Base-by-base conservation (phyloP, 192 early-diverging fungal genomes). In the Lobosporangium transversale region DNA sequence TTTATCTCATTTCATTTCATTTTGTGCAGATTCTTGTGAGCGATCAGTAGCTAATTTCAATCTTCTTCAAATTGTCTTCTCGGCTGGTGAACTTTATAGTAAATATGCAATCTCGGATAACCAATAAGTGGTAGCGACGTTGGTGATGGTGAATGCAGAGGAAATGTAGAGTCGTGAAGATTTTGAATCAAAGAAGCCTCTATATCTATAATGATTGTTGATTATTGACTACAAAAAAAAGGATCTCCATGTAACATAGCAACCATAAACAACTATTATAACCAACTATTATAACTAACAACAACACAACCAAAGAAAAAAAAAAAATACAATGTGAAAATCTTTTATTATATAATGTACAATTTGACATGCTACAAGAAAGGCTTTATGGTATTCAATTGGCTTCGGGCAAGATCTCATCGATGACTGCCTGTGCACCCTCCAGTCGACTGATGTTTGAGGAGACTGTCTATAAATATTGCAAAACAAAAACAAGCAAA, bases 391-490 rank as follows among this genome's bases (percentile, higher is more conserved):
- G n/a, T n/a, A n/a, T n/a, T n/a, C n/a, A n/a, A n/a, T n/a, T n/a
- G n/a, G n/a, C n/a, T n/a, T n/a, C n/a, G n/a, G 69, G 69, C 24
- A 76, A 30, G 35, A 66, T 56, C 37, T 82, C 81, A 17, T 79
- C 56, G 17, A 82, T 51, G 0, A 82, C 66, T 11, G 49, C 62
- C 29, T 82, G 81, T 31, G 81, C 76, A 11, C 66, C 52, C 29
- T 82, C 75, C 17, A 82, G 18, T 12, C 71, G 78, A 7, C 61
- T 62, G 14, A 79, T 62, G 48, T 71, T 79, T 24, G 81, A 70
- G 0, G 75, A 67, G 4, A 79, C 53, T 2, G 64, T 68, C 81
- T 82, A 65, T 4, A 26, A 35, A 55, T 24, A 29, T 26, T 12
- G 10, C 24, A 50, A 24, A 24, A n/a, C 14, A 7, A 7, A 40